Percentiles rank a stretch among this genome's conserved stretches.
These are phyloP conservation scores for Botrytis fabae DNA, from an alignment of 2,329 filamentous ascomycete species.

Conservation along the genomic window DNA sequence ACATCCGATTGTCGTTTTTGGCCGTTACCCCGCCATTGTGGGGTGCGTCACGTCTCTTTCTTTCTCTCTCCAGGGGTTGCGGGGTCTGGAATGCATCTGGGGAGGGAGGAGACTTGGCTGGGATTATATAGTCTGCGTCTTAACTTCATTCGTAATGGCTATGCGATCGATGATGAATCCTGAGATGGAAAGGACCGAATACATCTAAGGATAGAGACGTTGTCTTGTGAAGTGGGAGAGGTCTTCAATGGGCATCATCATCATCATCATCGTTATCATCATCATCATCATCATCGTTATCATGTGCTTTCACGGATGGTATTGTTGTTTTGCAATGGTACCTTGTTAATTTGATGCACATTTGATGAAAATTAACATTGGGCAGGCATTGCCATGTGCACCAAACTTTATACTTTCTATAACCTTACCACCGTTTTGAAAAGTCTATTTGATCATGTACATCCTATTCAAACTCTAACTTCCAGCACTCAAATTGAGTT, in stretches of 20 bases:
- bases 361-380: too few species aligned
- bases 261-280: too few species aligned
- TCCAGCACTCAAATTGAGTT: background rate
- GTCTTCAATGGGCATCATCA: background rate
- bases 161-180: background rate
- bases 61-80: background rate
- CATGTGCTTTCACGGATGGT: background rate
- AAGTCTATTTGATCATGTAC: background rate
- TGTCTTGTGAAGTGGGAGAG: background rate
- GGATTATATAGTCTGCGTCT: background rate
- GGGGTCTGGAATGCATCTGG: background rate
- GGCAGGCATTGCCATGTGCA: too few species aligned
- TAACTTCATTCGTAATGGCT: too few species aligned
- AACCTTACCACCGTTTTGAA: background rate
- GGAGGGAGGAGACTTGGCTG: background rate
- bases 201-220: background rate
- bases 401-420: background rate
- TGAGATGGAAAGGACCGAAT: slow-evolving; percentile 5
- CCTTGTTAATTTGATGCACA: too few species aligned
- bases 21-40: slow-evolving; percentile 6
- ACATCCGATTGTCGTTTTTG: background rate
- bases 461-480: background rate
- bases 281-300: too few species aligned
- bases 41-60: background rate
- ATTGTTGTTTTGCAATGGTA: background rate